Base-by-base conservation (phyloP, 164 flowering plant species). In the grape (Vitis vinifera) region DNA sequence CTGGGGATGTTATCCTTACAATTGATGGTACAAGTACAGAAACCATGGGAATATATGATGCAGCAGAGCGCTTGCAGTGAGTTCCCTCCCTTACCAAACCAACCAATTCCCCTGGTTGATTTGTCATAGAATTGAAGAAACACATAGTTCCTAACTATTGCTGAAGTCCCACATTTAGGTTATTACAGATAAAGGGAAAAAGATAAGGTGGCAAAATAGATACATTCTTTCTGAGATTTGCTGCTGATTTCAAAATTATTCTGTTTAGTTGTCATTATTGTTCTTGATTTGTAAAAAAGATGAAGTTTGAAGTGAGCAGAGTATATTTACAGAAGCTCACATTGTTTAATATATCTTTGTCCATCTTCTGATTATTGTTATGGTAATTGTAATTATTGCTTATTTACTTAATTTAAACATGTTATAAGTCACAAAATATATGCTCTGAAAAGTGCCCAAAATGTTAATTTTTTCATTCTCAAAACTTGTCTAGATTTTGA, bases 11-110 rank as follows among this genome's bases (percentile, higher is more conserved):
- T 47, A 89, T 95, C 68, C 77, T 93, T 68, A 84, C 86, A 17
- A 95, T 93, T 72, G 91, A 91, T 78, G 79, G 85, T 70, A 72
- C 77, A 59, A 90, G 85, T 64, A 88, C 99, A 23, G 94, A 88
- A 64, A 78, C 72, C 52, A 90, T 95, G 97, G 88, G 85, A 29
- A 84, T 95, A 71, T 95, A 93, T 84, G 98, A 91, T 79, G 99
- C 99, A 56, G 99, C 99, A 31, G 95, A 91, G 63, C 88, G 81
- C 55, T 86, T 95, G 79, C 98, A 95, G 99, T 95, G 71, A 83
- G 91, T 78, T 66, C 74, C 57, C 48, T 68, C 4, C 50, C 27
- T 47, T 50, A 49, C 15, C 10, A 13, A 11, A 37, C 44, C 44
- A 37, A 37, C 23, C 23, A 19, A 19, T 19, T 37, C 5, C 44